A percentile compares a stretch with the other conserved stretches of the same genome.
Evolutionary conservation across 1,284 basidiomycete genomes (phyloP).

Genomic region (Ceratobasidium sp.): DNA sequence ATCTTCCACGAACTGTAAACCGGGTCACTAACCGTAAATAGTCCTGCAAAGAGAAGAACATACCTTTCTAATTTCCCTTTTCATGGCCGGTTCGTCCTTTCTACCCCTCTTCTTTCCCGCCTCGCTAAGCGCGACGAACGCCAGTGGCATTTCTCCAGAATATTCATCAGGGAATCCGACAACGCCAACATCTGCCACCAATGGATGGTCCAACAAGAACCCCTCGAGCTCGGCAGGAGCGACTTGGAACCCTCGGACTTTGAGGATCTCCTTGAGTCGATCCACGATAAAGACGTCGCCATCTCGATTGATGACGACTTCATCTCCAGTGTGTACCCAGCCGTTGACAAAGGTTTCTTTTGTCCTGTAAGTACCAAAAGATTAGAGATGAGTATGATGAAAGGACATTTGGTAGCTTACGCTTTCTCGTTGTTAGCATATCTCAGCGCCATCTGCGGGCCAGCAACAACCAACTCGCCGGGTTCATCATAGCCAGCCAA

Average conservation of each 20-base stretch:
- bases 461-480: slow-evolving; percentile 75
- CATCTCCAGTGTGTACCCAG: slow-evolving; percentile 80
- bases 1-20: slow-evolving; percentile 73
- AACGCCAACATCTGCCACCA: slow-evolving; percentile 80
- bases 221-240: slow-evolving; percentile 70
- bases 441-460: slow-evolving; percentile 70
- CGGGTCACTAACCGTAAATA: slow-evolving; percentile 47
- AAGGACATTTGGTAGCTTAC: slow-evolving; percentile 62
- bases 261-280: slow-evolving; percentile 67
- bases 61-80: slow-evolving; percentile 52
- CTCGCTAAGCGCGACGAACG: slow-evolving; percentile 73
- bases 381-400: neutral
- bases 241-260: slow-evolving; percentile 53
- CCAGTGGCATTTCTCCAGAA: slow-evolving; percentile 82
- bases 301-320: slow-evolving; percentile 69
- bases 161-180: slow-evolving; percentile 83
- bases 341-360: slow-evolving; percentile 71
- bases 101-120: slow-evolving; percentile 59
- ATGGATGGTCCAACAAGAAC: slow-evolving; percentile 77
- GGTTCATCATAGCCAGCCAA: slow-evolving; percentile 72
- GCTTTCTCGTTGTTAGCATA: slow-evolving; percentile 70
- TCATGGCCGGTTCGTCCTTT: too few relatives aligned
- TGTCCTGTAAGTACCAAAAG: slow-evolving; percentile 59
- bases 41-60: too few relatives aligned
- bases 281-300: slow-evolving; percentile 76